Percentiles rank a stretch among this genome's conserved stretches.
Evolutionary conservation across 2,329 filamentous ascomycete genomes (phyloP).

Genomic region (Coniochaeta sp.): DNA sequence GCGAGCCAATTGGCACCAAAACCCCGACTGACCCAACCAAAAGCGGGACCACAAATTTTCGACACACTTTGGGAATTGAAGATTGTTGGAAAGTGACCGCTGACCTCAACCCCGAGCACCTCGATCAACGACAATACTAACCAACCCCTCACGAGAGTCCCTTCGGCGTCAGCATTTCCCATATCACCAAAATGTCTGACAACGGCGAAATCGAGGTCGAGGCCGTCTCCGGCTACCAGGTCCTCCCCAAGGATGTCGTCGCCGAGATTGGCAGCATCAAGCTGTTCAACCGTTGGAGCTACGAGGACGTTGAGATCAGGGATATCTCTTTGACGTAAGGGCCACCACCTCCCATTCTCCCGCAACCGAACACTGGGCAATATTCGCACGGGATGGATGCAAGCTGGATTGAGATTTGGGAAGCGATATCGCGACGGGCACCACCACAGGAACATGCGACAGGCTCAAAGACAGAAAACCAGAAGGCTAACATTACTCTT

Average conservation of each 20-base stretch:
- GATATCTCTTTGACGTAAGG: conserved; percentile 99
- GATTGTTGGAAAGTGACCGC: too few relatives aligned
- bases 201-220: conserved; percentile 90
- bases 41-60: conserved; percentile 21
- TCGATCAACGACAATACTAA: conserved; percentile 9
- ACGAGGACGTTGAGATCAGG: conserved; percentile 98
- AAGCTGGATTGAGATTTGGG: too few relatives aligned
- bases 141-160: conserved; percentile 13
- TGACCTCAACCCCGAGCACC: conserved; percentile 8
- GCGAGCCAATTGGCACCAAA: too few relatives aligned
- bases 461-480: conserved; percentile 4
- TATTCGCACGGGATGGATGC: too few relatives aligned
- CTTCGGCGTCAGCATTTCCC: conserved; percentile 21
- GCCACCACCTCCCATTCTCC: too few relatives aligned
- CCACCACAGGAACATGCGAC: not conserved
- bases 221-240: conserved; percentile 64
- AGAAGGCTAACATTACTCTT: conserved; percentile 25
- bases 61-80: conserved; percentile 11
- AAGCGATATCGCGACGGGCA: not conserved
- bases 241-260: conserved; percentile 89
- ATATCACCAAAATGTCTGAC: conserved; percentile 74
- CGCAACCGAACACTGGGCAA: too few relatives aligned
- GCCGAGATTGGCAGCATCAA: conserved; percentile 87
- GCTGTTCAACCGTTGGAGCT: conserved; percentile 97
- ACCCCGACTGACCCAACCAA: too few relatives aligned